Evolutionary conservation across 2,329 filamentous ascomycete genomes (phyloP), one percentile per base, ranked within the genome.

Genomic region (Chrysoporthe deuterocubensis): DNA sequence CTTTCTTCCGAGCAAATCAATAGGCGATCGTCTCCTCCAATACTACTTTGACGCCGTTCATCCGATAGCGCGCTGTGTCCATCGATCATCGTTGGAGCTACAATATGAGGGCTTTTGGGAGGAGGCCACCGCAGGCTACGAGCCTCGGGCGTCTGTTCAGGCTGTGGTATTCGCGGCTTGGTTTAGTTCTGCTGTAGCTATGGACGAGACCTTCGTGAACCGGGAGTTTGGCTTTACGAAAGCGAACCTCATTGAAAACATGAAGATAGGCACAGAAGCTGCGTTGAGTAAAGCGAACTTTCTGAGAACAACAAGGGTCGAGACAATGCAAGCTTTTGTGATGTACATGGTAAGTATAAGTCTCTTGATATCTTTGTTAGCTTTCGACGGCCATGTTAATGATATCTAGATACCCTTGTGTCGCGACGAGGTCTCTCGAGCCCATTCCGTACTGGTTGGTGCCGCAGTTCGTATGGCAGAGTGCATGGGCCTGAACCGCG

Each of bases 401-500:
- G 26, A 18, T 42, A 40, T 65, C 16, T 70, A 91, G 85, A 88
- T 93, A 67, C 89, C 91, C 0, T 83, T 94, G 16, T 93, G 91
- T 72, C 84, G 91, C 65, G 85, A 85, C 26, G 90, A 93, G 76
- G 84, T 94, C 3, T 93, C 91, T 8, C 83, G 91, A 70, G 87
- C 89, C 4, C 91, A 94, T 76, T 92, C 90, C 4, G 89, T 91
- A 4, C 82, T 93, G 1, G 86, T 92, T 4, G 91, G 90, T 2
- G 88, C 90, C 16, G 90, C 90, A 4, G 89, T 93, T 54, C 84
- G 91, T 18, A 86, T 93, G 75, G 91, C 90, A 7, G 90, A 93
- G 79, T 93, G 90, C 73, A 92, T 93, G 89, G 90, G 90, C 1
- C 79, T 94, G 21, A 90, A 94, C 74, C 85, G 90, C 9, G 91